Base-by-base conservation (phyloP, 345 rosid species). In the Mangifera indica region DNA sequence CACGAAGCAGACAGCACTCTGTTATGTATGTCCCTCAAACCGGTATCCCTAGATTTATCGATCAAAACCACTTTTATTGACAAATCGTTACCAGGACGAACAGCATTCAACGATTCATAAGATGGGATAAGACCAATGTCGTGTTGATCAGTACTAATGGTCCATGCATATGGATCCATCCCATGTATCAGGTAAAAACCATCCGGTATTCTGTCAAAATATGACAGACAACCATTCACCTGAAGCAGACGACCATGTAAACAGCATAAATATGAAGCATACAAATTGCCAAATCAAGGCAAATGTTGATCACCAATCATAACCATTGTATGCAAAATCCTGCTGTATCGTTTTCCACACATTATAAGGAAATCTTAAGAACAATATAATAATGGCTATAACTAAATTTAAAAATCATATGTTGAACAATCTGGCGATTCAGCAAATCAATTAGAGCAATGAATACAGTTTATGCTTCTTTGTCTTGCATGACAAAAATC, bases 151-250 rank as follows among this genome's bases (percentile, higher is more conserved):
- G 87, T 72, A 70, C 89, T 76, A 49, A 85, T 58, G 7, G 82
- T 73, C 89, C 89, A 85, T 20, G 77, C 63, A 75, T 81, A 83
- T 26, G 85, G 84, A 73, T 85, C 84, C 82, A 85, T 79, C 68
- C 89, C 87, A 64, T 76, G 70, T 52, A 85, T 78, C 20, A 76
- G 63, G 80, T 85, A 85, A 85, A 85, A 81, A 37, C 89, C 89
- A 83, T 85, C 84, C 9, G 78, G 81, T 72, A 85, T 77, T 76
- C 78, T 81, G 74, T 83, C 86, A 25, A 74, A 68, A 66, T 83
- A 85, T 57, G 89, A 85, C 66, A 85, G 77, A 67, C 77, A 75
- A 42, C 89, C 87, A 72, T 79, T 83, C 66, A 83, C 89, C 87
- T 85, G 81, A 58, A 51, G 54, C 70, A 73, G 72, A 48, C 20